These are phyloP conservation scores for Corynespora cassiicola DNA, from an alignment of 2,329 filamentous ascomycete genomes.

Conservation along the genomic window DNA sequence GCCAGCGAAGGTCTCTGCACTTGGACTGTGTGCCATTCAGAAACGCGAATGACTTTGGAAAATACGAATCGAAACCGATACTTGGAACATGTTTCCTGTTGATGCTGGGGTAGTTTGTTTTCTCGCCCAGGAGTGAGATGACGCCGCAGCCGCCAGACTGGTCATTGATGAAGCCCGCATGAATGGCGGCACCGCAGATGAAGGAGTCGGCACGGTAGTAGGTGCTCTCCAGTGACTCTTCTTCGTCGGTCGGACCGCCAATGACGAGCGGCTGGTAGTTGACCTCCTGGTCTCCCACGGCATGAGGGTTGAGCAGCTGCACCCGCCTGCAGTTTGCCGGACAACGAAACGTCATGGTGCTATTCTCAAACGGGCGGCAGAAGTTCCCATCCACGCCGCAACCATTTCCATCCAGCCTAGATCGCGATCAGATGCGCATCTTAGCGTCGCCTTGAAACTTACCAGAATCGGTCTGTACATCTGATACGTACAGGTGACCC, in stretches of 20 bases:
- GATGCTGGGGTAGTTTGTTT: conserved; percentile 67
- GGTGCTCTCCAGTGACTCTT: conserved; percentile 52
- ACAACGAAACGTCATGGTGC: conserved; percentile 75
- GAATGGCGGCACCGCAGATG: conserved; percentile 84
- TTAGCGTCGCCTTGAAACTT: conserved; percentile 16
- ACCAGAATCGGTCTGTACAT: conserved; percentile 76
- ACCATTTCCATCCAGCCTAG: conserved; percentile 65
- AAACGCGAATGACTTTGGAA: conserved; percentile 87
- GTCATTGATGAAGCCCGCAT: conserved; percentile 78
- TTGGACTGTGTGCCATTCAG: conserved; percentile 68
- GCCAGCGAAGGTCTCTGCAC: conserved; percentile 82
- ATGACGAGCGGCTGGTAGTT: conserved; percentile 63
- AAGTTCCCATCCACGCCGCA: conserved; percentile 78
- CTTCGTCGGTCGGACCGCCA: conserved; percentile 56
- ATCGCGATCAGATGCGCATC: conserved; percentile 14
- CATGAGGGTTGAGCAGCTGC: conserved; percentile 72
- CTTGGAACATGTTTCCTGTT: conserved; percentile 78
- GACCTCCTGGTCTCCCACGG: conserved; percentile 72
- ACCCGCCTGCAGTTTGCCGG: conserved; percentile 73
- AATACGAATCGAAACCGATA: conserved; percentile 82
- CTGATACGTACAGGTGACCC: conserved; percentile 69
- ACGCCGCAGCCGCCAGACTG: conserved; percentile 81
- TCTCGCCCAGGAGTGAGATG: conserved; percentile 73
- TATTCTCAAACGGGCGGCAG: conserved; percentile 77
- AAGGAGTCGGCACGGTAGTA: conserved; percentile 90